Percentiles rank a stretch among this genome's conserved stretches.
Conservation (phyloP, 192 early-diverging fungal genomes). For the Backusella circina region DNA sequence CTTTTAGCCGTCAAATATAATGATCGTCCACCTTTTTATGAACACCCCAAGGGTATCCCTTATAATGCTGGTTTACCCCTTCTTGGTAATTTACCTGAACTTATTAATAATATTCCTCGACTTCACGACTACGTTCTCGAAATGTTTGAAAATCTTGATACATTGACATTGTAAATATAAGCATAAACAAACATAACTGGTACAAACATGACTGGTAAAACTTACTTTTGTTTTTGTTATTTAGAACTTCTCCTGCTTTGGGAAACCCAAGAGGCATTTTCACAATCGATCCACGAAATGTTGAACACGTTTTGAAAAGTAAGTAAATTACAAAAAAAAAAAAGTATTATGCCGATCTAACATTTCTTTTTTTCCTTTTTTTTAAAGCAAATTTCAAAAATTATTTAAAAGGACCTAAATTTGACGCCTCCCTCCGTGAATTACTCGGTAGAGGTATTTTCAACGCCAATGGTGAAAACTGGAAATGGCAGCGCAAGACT, state of each 20-base stretch:
- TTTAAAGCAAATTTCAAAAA: slow-evolving; percentile 32
- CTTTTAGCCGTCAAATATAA: slow-evolving; percentile 20
- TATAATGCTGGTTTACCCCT: slow-evolving; percentile 12
- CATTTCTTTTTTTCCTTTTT: neutral
- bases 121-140: slow-evolving; percentile 8
- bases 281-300: slow-evolving; percentile 26
- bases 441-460: slow-evolving; percentile 69
- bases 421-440: slow-evolving; percentile 40
- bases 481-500: slow-evolving; percentile 58
- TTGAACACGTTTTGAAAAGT: slow-evolving; percentile 37
- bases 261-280: slow-evolving; percentile 16
- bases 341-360: neutral
- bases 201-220: too few relatives aligned
- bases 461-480: slow-evolving; percentile 62
- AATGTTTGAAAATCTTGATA: slow-evolving; percentile 16
- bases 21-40: slow-evolving; percentile 21
- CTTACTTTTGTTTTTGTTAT: neutral
- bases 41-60: slow-evolving; percentile 12
- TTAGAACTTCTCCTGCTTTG: slow-evolving; percentile 16
- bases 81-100: slow-evolving; percentile 10
- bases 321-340: neutral
- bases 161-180: slow-evolving; percentile 10
- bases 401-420: slow-evolving; percentile 36
- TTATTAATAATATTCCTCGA: neutral
- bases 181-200: neutral